Percentiles rank a stretch among this genome's conserved stretches.
Evolutionary conservation across 78 protist species (phyloP).

Genomic region (Dictyostelium capitatum): DNA sequence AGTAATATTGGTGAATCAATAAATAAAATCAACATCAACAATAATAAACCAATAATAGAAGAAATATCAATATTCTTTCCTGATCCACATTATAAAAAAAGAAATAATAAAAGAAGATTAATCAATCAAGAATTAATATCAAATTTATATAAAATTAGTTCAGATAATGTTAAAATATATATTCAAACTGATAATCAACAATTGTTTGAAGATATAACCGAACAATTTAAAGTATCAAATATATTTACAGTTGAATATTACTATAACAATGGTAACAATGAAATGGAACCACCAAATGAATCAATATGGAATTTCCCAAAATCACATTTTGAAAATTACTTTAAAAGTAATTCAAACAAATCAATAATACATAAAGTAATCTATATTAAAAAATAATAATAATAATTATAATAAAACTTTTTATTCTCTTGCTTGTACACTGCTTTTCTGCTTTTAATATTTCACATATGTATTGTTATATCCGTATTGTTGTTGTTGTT

Average conservation of each 20-base stretch:
- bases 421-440: background rate
- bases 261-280: background rate
- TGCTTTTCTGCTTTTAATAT: too few species aligned
- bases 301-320: background rate
- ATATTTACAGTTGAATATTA: background rate
- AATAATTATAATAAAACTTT: too few species aligned
- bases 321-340: background rate
- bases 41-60: background rate
- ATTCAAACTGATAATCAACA: background rate
- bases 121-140: background rate
- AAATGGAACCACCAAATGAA: background rate
- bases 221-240: background rate
- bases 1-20: background rate
- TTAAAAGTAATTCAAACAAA: background rate
- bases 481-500: too few species aligned
- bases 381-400: background rate
- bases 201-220: background rate
- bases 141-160: background rate
- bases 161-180: background rate
- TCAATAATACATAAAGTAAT: background rate
- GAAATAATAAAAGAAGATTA: background rate
- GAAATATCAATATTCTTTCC: background rate
- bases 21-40: background rate
- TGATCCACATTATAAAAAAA: background rate
- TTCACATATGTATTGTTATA: too few species aligned